Percentiles rank a stretch among this genome's conserved stretches.
Evolutionary conservation across 2,329 filamentous ascomycete genomes (phyloP).

Genomic region (Didymella pomorum): DNA sequence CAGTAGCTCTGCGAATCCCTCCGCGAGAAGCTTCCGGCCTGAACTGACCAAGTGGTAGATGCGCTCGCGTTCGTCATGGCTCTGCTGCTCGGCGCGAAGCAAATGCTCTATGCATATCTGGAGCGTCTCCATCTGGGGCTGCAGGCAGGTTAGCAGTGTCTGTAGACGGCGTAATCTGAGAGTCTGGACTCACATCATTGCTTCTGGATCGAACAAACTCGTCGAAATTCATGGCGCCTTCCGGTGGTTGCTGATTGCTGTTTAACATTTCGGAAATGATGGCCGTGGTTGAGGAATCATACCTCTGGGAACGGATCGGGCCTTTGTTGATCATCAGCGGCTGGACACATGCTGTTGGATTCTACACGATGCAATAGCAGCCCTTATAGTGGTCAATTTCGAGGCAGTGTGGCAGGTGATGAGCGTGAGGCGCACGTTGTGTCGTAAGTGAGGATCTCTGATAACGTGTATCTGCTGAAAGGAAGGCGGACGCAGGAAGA

Average conservation of each 20-base stretch:
- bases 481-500: background rate
- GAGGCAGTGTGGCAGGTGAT: background rate
- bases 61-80: background rate
- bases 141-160: background rate
- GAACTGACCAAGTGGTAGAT: background rate
- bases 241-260: background rate
- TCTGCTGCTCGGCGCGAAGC: background rate
- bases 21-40: background rate
- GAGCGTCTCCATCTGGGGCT: constrained; percentile 40
- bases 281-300: background rate
- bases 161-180: background rate
- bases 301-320: constrained; percentile 3
- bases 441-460: background rate
- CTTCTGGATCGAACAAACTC: constrained; percentile 1
- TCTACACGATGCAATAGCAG: background rate
- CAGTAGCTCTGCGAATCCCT: background rate
- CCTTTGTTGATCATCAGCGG: background rate
- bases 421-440: background rate
- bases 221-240: constrained; percentile 1
- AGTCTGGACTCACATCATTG: background rate
- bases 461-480: background rate
- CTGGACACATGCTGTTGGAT: background rate
- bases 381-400: background rate
- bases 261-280: background rate
- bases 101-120: constrained; percentile 40